Evolutionary conservation across 805 yeast species (phyloP).

Genomic region (Candida insectorum): DNA sequence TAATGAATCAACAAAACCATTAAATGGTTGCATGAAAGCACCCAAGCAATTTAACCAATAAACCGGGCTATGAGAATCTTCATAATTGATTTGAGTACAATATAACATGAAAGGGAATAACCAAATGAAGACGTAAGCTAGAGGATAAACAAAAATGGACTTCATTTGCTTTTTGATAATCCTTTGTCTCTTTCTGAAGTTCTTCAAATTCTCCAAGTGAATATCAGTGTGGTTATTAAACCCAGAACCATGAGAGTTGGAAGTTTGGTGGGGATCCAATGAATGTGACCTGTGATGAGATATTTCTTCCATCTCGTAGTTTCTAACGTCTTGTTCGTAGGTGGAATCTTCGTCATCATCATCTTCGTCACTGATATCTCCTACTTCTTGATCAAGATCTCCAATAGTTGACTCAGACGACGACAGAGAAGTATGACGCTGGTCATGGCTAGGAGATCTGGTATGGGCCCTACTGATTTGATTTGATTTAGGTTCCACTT

Average conservation of each 20-base stretch:
- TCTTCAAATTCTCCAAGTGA: conserved; percentile 58
- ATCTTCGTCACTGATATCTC: conserved; percentile 19
- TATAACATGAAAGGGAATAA: conserved; percentile 71
- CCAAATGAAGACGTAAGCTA: conserved; percentile 81
- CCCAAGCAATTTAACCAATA: conserved; percentile 64
- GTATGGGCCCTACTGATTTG: background rate
- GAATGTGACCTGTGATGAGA: background rate
- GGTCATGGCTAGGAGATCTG: background rate
- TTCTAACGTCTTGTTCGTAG: background rate
- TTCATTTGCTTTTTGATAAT: conserved; percentile 75
- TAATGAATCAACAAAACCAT: conserved; percentile 71
- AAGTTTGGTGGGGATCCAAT: background rate
- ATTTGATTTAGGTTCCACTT: conserved; percentile 2
- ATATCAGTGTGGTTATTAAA: conserved; percentile 23
- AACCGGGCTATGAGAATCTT: conserved; percentile 46
- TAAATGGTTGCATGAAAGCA: conserved; percentile 78
- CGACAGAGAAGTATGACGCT: background rate
- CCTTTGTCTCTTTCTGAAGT: conserved; percentile 59
- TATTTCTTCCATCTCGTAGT: background rate
- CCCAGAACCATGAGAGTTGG: background rate
- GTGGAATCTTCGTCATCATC: conserved; percentile 13
- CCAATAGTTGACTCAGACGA: conserved; percentile 4
- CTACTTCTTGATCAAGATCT: conserved; percentile 7
- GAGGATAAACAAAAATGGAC: conserved; percentile 78
- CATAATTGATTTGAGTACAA: conserved; percentile 51